Evolutionary conservation across 2,329 filamentous ascomycete genomes (phyloP).

Genomic region (Herpotrichia juniperi): DNA sequence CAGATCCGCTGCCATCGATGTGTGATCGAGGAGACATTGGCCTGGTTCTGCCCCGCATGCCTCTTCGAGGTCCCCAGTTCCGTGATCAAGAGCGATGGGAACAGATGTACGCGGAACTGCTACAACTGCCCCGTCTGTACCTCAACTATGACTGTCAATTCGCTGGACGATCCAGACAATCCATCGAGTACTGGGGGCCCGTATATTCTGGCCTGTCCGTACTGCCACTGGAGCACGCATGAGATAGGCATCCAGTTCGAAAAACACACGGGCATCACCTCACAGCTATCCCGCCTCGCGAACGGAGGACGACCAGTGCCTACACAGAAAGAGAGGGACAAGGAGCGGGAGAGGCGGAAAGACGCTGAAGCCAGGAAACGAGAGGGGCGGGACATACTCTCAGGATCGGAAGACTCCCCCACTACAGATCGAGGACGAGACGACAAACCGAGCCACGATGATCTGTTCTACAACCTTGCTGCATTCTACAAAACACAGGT

Average conservation of each 20-base stretch:
- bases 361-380: slow-evolving; percentile 32
- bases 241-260: slow-evolving; percentile 92
- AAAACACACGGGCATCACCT: slow-evolving; percentile 83
- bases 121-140: slow-evolving; percentile 93
- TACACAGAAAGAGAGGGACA: slow-evolving; percentile 47
- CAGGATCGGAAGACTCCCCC: slow-evolving; percentile 23
- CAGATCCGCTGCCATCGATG: slow-evolving; percentile 94
- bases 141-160: slow-evolving; percentile 76
- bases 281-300: slow-evolving; percentile 75
- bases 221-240: slow-evolving; percentile 90
- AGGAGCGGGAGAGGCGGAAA: slow-evolving; percentile 45
- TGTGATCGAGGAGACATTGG: slow-evolving; percentile 89
- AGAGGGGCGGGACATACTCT: slow-evolving; percentile 20
- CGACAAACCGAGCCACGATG: slow-evolving; percentile 62
- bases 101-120: slow-evolving; percentile 94
- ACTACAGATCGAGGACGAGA: slow-evolving; percentile 10
- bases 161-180: slow-evolving; percentile 61
- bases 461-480: slow-evolving; percentile 76
- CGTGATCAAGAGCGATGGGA: slow-evolving; percentile 89
- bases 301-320: slow-evolving; percentile 51
- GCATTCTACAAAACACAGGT: slow-evolving; percentile 84
- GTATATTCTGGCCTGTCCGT: slow-evolving; percentile 83
- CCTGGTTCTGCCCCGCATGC: slow-evolving; percentile 94
- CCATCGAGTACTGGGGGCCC: slow-evolving; percentile 55
- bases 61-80: slow-evolving; percentile 95